Conservation (phyloP, 139 green algal genomes). For the Coelastrella sp. region DNA sequence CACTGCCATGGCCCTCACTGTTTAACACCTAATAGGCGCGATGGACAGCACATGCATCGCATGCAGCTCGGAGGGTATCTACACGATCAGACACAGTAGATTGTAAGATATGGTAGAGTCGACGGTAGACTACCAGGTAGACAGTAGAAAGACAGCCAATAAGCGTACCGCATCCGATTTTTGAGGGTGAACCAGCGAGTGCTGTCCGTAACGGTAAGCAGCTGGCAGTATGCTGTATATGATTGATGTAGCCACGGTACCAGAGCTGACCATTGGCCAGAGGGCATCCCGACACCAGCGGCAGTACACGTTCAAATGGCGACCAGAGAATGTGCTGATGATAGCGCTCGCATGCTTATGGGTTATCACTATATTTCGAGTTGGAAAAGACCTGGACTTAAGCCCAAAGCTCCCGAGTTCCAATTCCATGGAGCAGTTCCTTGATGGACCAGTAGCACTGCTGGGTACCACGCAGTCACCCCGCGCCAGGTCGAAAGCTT, state of each 20-base stretch:
- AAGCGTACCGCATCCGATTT: too few species aligned
- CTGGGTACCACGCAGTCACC: background rate
- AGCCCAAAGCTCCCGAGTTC: background rate
- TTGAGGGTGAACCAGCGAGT: too few species aligned
- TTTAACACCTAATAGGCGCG: too few species aligned
- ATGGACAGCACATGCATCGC: too few species aligned
- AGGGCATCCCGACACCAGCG: background rate
- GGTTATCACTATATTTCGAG: background rate
- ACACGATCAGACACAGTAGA: too few species aligned
- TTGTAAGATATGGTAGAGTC: too few species aligned
- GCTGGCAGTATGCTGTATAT: background rate
- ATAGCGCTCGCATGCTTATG: background rate
- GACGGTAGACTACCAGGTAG: too few species aligned
- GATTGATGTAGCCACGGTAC: background rate
- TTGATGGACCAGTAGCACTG: background rate
- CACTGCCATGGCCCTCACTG: too few species aligned
- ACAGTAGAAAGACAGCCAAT: too few species aligned
- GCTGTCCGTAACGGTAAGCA: too few species aligned
- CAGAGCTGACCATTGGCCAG: background rate
- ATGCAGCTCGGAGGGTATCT: too few species aligned
- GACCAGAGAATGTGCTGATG: background rate
- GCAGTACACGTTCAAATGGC: background rate
- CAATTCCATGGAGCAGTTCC: constrained; percentile 4
- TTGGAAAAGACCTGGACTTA: background rate
- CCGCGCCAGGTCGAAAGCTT: background rate